A percentile compares a stretch with the other conserved stretches of the same genome.
These are phyloP conservation scores for Saussurea involucrata DNA, from an alignment of 129 eudicot genomes.

Conservation along the genomic window DNA sequence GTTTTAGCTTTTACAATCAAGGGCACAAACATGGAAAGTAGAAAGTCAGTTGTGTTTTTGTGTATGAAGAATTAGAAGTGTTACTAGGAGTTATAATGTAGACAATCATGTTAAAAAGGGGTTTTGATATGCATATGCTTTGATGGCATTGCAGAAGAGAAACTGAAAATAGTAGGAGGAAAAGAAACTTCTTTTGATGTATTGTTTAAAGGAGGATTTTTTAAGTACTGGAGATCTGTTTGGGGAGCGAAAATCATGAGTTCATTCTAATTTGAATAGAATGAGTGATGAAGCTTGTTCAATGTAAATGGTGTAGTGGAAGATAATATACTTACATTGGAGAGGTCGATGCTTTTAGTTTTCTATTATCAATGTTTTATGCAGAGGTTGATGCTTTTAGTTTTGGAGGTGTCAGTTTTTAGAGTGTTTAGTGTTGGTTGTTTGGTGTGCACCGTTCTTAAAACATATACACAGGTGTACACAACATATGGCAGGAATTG, in stretches of 20 bases:
- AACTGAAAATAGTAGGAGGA: neutral
- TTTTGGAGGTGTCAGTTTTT: neutral
- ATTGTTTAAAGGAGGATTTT: neutral
- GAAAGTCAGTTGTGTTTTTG: neutral
- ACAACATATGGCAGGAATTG: neutral
- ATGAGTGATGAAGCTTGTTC: neutral
- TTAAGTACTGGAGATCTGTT: neutral
- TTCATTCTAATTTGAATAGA: neutral
- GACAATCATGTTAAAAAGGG: neutral
- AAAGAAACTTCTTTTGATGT: neutral
- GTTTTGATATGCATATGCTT: neutral
- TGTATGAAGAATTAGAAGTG: neutral
- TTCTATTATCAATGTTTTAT: neutral
- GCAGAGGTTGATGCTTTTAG: neutral
- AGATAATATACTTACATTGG: neutral
- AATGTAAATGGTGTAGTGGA: neutral
- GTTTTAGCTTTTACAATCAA: neutral
- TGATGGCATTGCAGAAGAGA: neutral
- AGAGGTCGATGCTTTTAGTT: neutral
- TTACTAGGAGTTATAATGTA: neutral
- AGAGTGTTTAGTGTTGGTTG: neutral
- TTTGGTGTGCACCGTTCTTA: neutral
- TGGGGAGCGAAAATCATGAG: neutral
- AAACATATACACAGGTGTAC: neutral
- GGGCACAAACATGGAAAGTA: constrained; percentile 3